phyloP scores from a whole-genome alignment of 495 filamentous ascomycete species.

The Massariosphaeria phaeospora region DNA sequence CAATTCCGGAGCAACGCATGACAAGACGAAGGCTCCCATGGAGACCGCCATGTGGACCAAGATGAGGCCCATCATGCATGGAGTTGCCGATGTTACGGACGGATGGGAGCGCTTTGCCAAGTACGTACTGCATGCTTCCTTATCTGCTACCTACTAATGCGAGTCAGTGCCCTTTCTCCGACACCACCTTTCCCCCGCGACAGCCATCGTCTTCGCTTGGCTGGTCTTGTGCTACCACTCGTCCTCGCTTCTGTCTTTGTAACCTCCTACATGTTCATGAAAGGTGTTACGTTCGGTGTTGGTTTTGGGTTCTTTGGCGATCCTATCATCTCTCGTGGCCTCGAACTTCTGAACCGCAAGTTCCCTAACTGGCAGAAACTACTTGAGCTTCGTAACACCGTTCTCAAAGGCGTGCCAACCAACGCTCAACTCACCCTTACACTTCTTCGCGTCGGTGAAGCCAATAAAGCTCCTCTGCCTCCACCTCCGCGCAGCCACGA shows the following conservation, averaged over 20 bases:
- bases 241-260: slow-evolving; percentile 57
- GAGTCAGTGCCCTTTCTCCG: slow-evolving; percentile 62
- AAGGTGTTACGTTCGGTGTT: slow-evolving; percentile 57
- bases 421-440: slow-evolving; percentile 84
- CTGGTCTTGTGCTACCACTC: slow-evolving; percentile 53
- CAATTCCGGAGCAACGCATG: slow-evolving; percentile 49
- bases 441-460: slow-evolving; percentile 78
- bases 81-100: slow-evolving; percentile 67
- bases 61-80: slow-evolving; percentile 72
- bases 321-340: slow-evolving; percentile 57
- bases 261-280: slow-evolving; percentile 70
- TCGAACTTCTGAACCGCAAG: slow-evolving; percentile 59
- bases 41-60: slow-evolving; percentile 71
- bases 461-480: slow-evolving; percentile 73
- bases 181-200: slow-evolving; percentile 70
- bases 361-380: slow-evolving; percentile 72
- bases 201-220: slow-evolving; percentile 58
- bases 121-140: slow-evolving; percentile 42
- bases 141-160: slow-evolving; percentile 5
- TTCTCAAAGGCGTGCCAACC: slow-evolving; percentile 80
- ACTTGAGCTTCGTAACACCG: slow-evolving; percentile 61
- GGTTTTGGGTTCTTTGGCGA: slow-evolving; percentile 79
- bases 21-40: slow-evolving; percentile 83
- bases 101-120: slow-evolving; percentile 78
- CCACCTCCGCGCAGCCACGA: slow-evolving; percentile 61